phyloP scores from a whole-genome alignment of 768 basidiomycete species.

The Tylopilus cervinicoccineus region DNA sequence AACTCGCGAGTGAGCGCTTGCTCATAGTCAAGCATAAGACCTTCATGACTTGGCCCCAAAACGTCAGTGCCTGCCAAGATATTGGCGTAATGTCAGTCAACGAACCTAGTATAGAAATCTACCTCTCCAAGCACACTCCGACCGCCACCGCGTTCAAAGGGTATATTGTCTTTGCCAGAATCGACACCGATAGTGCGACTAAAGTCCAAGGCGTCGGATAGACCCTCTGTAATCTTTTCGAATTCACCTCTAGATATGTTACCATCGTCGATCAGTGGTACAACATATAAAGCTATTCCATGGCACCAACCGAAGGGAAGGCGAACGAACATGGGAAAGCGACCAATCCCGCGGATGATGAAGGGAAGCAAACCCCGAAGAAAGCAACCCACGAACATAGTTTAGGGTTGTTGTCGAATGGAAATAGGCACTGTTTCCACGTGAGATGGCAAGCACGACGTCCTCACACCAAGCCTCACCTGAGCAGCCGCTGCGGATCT shows the following conservation, averaged over 20 bases:
- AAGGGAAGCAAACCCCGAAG: constrained; percentile 91
- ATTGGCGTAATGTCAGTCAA: not conserved
- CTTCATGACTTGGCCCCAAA: constrained; percentile 67
- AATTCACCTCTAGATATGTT: constrained; percentile 61
- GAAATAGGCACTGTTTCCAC: constrained; percentile 76
- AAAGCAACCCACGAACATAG: constrained; percentile 82
- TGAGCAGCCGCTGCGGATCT: constrained; percentile 85
- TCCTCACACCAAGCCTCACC: constrained; percentile 33
- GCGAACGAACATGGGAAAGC: constrained; percentile 84
- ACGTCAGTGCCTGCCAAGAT: not conserved
- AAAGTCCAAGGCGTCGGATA: constrained; percentile 92
- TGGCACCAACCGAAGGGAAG: constrained; percentile 56
- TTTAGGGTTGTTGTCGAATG: constrained; percentile 93
- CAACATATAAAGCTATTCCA: not conserved
- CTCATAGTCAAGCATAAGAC: constrained; percentile 89
- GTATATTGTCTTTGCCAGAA: constrained; percentile 37
- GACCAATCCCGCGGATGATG: constrained; percentile 92
- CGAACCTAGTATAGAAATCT: constrained; percentile 88
- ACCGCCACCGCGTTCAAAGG: constrained; percentile 71
- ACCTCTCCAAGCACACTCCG: constrained; percentile 77
- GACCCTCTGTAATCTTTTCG: constrained; percentile 75
- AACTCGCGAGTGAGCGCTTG: constrained; percentile 81
- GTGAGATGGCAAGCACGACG: constrained; percentile 4
- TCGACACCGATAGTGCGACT: constrained; percentile 82
- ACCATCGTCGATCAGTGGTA: constrained; percentile 13